These are phyloP conservation scores for Cichorium intybus DNA, from an alignment of 140 eudicot genomes.

Conservation along the genomic window DNA sequence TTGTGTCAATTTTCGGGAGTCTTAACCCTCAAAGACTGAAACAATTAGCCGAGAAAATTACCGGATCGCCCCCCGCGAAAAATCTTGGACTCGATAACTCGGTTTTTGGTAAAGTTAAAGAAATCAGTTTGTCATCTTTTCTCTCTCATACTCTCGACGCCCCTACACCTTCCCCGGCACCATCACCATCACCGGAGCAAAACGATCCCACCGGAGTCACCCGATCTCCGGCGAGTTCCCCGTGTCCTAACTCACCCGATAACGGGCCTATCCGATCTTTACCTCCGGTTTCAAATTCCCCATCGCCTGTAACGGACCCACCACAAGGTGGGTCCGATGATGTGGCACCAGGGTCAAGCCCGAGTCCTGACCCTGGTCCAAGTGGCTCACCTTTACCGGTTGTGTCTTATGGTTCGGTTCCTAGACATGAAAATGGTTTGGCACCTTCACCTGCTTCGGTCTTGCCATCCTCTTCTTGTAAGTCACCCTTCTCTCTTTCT, in stretches of 20 bases:
- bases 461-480: constrained; percentile 47
- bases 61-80: constrained; percentile 46
- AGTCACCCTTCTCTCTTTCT: constrained; percentile 26
- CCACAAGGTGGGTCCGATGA: constrained; percentile 40
- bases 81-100: constrained; percentile 77
- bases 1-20: constrained; percentile 44
- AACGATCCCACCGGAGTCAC: constrained; percentile 32
- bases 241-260: constrained; percentile 29
- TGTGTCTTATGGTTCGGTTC: constrained; percentile 41
- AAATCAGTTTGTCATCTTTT: constrained; percentile 65
- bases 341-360: constrained; percentile 23
- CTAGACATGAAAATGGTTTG: constrained; percentile 31
- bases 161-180: constrained; percentile 52
- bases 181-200: constrained; percentile 43
- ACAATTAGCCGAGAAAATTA: constrained; percentile 64
- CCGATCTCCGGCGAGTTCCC: constrained; percentile 38
- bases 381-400: constrained; percentile 40
- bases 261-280: constrained; percentile 18
- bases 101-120: constrained; percentile 85
- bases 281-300: constrained; percentile 42
- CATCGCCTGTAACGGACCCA: constrained; percentile 40
- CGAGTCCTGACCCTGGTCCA: constrained; percentile 2
- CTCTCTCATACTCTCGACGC: constrained; percentile 48
- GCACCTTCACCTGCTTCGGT: constrained; percentile 37
- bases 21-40: constrained; percentile 60